A percentile compares a stretch with the other conserved stretches of the same genome.
Evolutionary conservation across 768 basidiomycete species (phyloP).

Genomic region (Rhizopogon salebrosus): DNA sequence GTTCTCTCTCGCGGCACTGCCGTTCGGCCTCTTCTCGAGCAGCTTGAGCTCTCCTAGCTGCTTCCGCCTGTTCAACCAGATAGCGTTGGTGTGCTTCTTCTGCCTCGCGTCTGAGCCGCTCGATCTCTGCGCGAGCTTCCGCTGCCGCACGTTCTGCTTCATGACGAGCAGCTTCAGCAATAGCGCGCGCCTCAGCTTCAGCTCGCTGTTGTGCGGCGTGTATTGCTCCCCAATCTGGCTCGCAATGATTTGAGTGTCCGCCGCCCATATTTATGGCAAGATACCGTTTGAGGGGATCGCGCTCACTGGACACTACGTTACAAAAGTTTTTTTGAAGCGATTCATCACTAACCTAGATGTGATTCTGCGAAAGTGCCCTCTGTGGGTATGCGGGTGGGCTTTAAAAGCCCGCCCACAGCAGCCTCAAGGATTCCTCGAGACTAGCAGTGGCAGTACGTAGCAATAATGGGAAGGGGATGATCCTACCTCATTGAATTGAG

Average conservation of each 20-base stretch:
- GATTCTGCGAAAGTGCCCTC: not conserved
- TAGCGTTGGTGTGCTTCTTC: not conserved
- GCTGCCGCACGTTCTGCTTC: conserved; percentile 21
- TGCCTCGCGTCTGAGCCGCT: conserved; percentile 8
- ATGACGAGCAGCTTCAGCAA: conserved; percentile 8
- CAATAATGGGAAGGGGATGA: too few relatives aligned
- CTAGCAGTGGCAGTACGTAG: not conserved
- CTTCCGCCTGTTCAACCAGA: not conserved
- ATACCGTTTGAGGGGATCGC: not conserved
- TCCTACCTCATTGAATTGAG: too few relatives aligned
- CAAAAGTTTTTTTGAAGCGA: not conserved
- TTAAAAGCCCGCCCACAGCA: not conserved
- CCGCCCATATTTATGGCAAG: conserved; percentile 17
- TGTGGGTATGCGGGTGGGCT: not conserved
- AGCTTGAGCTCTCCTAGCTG: conserved; percentile 14
- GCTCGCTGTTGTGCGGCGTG: conserved; percentile 10
- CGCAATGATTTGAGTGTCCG: conserved; percentile 17
- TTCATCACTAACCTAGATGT: not conserved
- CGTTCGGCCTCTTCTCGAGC: conserved; percentile 20
- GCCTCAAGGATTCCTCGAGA: not conserved
- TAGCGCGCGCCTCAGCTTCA: conserved; percentile 6
- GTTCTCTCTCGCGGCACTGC: conserved; percentile 15
- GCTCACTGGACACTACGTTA: not conserved
- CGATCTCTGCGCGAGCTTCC: conserved; percentile 17
- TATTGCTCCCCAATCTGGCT: conserved; percentile 20